These are phyloP conservation scores for Diaporthe destruens DNA, from an alignment of 2,329 filamentous ascomycete genomes.

Conservation along the genomic window DNA sequence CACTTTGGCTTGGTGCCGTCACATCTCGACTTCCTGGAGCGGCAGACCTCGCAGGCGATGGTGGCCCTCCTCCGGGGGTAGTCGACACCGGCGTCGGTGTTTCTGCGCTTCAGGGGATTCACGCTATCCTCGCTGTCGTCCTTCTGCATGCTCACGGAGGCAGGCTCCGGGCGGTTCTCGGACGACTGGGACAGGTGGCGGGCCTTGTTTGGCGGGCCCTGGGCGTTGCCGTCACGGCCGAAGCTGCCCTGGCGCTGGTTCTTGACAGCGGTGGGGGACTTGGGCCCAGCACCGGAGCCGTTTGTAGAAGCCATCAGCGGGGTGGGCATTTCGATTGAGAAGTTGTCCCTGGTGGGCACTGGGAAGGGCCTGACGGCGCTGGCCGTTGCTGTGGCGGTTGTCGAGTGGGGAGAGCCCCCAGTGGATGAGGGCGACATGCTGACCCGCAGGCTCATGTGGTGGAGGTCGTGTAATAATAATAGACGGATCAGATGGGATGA, in stretches of 20 bases:
- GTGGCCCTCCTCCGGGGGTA: constrained; percentile 75
- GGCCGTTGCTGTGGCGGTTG: constrained; percentile 51
- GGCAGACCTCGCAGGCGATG: constrained; percentile 83
- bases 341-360: constrained; percentile 60
- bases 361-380: constrained; percentile 57
- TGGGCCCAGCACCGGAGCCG: constrained; percentile 52
- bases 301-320: constrained; percentile 57
- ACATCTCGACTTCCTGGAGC: constrained; percentile 83
- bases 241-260: constrained; percentile 62
- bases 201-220: constrained; percentile 66
- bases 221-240: constrained; percentile 64
- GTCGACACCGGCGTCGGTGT: constrained; percentile 71
- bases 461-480: background rate
- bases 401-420: constrained; percentile 64
- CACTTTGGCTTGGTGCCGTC: constrained; percentile 86
- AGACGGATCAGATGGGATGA: constrained; percentile 41
- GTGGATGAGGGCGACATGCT: constrained; percentile 67
- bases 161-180: constrained; percentile 59
- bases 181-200: constrained; percentile 68
- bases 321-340: constrained; percentile 62
- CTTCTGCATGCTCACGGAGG: constrained; percentile 61
- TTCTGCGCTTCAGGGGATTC: constrained; percentile 72
- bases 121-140: constrained; percentile 64
- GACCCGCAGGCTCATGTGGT: constrained; percentile 20
- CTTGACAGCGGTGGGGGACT: constrained; percentile 65